phyloP scores from a whole-genome alignment of 306 rosid genomes.

The Dalbergia oliveri region DNA sequence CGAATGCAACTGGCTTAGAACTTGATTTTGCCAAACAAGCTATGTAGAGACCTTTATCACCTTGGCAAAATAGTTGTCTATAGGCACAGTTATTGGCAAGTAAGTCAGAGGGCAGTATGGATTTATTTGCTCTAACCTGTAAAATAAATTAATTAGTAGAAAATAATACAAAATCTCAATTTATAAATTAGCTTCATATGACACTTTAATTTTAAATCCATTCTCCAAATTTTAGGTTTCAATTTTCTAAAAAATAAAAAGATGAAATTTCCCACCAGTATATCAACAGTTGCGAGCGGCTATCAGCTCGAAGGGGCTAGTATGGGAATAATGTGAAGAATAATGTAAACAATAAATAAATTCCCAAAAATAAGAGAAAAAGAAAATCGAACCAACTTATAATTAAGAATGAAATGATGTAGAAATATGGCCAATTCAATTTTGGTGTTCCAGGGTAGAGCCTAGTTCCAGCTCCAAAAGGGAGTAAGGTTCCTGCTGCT shows the following conservation, averaged over 20 bases:
- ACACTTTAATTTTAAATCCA: not conserved
- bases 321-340: not conserved
- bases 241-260: not conserved
- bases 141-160: not conserved
- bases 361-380: not conserved
- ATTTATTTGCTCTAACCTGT: conserved; percentile 58
- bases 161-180: not conserved
- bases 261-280: not conserved
- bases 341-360: no score
- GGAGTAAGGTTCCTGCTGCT: conserved; percentile 50
- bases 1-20: not conserved
- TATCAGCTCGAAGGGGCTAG: not conserved
- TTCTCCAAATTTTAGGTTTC: not conserved
- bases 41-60: not conserved
- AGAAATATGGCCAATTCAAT: conserved; percentile 58
- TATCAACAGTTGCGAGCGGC: not conserved
- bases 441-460: conserved; percentile 45
- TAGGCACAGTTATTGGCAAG: conserved; percentile 55
- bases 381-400: conserved; percentile 40
- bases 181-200: no score
- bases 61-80: conserved; percentile 59
- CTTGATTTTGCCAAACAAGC: not conserved
- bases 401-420: conserved; percentile 62
- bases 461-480: conserved; percentile 68
- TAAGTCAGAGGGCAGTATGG: conserved; percentile 37